Percentiles rank a stretch among this genome's conserved stretches.
phyloP scores from a whole-genome alignment of 192 early-diverging fungal genomes.

The Chytriomyces hyalinus region DNA sequence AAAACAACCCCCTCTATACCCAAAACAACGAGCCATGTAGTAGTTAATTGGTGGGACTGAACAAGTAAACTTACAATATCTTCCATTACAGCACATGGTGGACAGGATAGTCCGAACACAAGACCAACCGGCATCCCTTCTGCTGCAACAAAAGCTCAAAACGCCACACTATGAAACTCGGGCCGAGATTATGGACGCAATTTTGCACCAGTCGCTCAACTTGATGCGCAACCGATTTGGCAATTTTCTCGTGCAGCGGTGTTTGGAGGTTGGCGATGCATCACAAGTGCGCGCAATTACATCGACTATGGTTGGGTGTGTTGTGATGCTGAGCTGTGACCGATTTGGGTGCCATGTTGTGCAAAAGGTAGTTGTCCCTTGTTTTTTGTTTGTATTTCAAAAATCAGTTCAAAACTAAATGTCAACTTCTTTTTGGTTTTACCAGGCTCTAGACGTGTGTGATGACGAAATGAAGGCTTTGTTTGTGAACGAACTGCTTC shows the following conservation, averaged over 20 bases:
- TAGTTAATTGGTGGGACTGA: not conserved
- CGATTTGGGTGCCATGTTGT: constrained; percentile 81
- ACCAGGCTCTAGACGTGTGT: constrained; percentile 64
- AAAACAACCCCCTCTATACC: too few species aligned
- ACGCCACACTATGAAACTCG: constrained; percentile 53
- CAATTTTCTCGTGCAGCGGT: constrained; percentile 75
- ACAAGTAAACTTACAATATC: not conserved
- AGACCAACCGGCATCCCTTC: constrained; percentile 76
- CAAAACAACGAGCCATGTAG: too few species aligned
- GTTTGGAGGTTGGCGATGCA: constrained; percentile 65
- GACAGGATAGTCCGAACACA: constrained; percentile 70
- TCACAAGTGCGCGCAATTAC: constrained; percentile 60
- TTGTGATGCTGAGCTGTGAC: constrained; percentile 68
- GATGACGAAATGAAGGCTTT: constrained; percentile 60
- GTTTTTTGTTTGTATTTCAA: too few species aligned
- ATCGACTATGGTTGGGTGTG: constrained; percentile 62
- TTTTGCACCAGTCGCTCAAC: constrained; percentile 56
- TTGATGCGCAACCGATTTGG: constrained; percentile 78
- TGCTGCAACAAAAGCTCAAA: constrained; percentile 73
- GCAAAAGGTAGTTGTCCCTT: constrained; percentile 59
- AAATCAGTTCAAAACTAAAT: not conserved
- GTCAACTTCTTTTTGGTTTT: not conserved
- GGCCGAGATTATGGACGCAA: constrained; percentile 62
- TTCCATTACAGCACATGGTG: constrained; percentile 55
- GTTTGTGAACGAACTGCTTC: constrained; percentile 66